Evolutionary conservation across 2,329 filamentous ascomycete genomes (phyloP).

Genomic region (Colletotrichum somersetense): DNA sequence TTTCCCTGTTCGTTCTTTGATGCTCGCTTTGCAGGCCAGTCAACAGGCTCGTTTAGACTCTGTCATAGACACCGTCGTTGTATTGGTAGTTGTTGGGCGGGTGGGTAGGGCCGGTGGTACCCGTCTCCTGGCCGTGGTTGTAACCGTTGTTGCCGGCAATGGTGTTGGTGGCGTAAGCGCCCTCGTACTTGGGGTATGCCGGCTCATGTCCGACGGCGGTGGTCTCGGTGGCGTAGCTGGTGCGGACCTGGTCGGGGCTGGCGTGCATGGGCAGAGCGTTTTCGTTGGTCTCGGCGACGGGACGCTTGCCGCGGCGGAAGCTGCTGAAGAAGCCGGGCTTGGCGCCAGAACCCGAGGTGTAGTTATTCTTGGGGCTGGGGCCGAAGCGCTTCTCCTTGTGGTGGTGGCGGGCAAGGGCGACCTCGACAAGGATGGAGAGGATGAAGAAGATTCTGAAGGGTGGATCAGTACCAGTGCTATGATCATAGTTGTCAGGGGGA

Average conservation of each 20-base stretch:
- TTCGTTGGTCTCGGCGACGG: slow-evolving; percentile 47
- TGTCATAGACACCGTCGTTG: slow-evolving; percentile 53
- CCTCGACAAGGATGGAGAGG: slow-evolving; percentile 76
- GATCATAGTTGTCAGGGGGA: too few species aligned
- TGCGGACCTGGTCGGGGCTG: slow-evolving; percentile 57
- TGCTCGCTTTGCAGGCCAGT: slow-evolving; percentile 29
- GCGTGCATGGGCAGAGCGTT: slow-evolving; percentile 56
- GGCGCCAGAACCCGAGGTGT: slow-evolving; percentile 67
- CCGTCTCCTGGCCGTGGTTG: slow-evolving; percentile 33
- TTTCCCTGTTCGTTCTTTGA: slow-evolving; percentile 33
- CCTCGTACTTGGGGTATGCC: slow-evolving; percentile 44
- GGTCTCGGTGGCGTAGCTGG: slow-evolving; percentile 57
- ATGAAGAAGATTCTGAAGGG: slow-evolving; percentile 76
- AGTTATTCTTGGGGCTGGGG: slow-evolving; percentile 62
- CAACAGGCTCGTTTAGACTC: slow-evolving; percentile 16
- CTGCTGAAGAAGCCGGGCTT: slow-evolving; percentile 51
- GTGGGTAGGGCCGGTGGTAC: slow-evolving; percentile 26
- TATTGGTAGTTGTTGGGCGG: slow-evolving; percentile 50
- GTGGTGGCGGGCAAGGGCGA: slow-evolving; percentile 77
- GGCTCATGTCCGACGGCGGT: slow-evolving; percentile 49
- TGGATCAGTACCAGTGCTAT: neutral
- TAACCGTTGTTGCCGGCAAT: slow-evolving; percentile 11
- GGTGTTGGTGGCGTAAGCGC: slow-evolving; percentile 16
- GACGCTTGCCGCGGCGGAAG: slow-evolving; percentile 51
- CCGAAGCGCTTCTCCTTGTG: slow-evolving; percentile 81